phyloP scores from a whole-genome alignment of 345 rosid species.

The Cardamine chenopodiifolia region DNA sequence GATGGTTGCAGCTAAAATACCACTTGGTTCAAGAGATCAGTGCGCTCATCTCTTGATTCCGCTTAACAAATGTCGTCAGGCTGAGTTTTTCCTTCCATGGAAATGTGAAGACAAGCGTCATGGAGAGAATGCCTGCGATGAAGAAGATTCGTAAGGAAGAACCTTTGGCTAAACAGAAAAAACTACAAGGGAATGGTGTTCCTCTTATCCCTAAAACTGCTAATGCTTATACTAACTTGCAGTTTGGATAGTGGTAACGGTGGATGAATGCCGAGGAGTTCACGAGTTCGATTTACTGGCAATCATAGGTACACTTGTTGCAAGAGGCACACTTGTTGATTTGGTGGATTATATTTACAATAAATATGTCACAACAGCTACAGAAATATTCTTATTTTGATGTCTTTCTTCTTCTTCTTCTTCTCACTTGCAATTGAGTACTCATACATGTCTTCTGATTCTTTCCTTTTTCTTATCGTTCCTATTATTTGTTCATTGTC shows the following conservation, averaged over 20 bases:
- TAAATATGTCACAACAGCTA: conserved; percentile 28
- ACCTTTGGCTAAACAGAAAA: conserved; percentile 59
- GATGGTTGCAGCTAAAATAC: conserved; percentile 84
- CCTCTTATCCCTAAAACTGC: conserved; percentile 91
- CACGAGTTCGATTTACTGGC: too few relatives aligned
- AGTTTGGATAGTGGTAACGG: too few relatives aligned
- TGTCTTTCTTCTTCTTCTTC: conserved; percentile 13
- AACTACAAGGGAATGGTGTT: conserved; percentile 47
- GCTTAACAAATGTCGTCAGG: conserved; percentile 93
- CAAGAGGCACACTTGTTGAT: conserved; percentile 30
- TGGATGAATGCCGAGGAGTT: too few relatives aligned
- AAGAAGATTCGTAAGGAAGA: conserved; percentile 92
- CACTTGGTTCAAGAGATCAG: conserved; percentile 85
- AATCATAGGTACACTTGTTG: too few relatives aligned
- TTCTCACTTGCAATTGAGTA: conserved; percentile 39
- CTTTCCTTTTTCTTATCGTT: conserved; percentile 13
- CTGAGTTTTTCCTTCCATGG: conserved; percentile 96
- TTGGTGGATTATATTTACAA: conserved; percentile 1
- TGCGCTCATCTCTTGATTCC: conserved; percentile 96
- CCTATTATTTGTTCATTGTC: conserved; percentile 13
- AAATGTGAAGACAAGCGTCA: conserved; percentile 97
- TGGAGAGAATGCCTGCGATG: conserved; percentile 99
- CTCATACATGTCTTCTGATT: conserved; percentile 10
- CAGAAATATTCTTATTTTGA: conserved; percentile 32
- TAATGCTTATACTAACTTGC: too few relatives aligned